Evolutionary conservation across 1,139 yeast species (phyloP).

Genomic region (Blastobotrys apis): DNA sequence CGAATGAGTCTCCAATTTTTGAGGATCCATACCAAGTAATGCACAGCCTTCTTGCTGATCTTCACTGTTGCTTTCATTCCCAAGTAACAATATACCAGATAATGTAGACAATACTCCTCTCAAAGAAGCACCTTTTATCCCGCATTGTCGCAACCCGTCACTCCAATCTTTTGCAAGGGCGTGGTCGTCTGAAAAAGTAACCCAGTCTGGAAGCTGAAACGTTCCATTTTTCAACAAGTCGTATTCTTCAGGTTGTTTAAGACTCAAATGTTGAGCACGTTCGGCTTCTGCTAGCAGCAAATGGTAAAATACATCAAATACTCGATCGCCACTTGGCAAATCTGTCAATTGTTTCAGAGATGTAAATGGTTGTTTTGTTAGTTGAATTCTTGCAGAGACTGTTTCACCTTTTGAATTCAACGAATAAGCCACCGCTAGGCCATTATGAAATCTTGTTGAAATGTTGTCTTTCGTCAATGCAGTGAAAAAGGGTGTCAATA

Average conservation of each 20-base stretch:
- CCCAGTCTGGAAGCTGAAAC: conserved; percentile 37
- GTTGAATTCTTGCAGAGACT: conserved; percentile 33
- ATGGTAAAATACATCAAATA: conserved; percentile 40
- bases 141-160: conserved; percentile 36
- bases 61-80: conserved; percentile 29
- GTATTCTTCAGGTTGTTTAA: conserved; percentile 35
- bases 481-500: conserved; percentile 38
- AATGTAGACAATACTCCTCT: conserved; percentile 35
- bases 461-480: conserved; percentile 37
- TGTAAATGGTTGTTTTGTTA: conserved; percentile 32
- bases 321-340: conserved; percentile 31
- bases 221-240: conserved; percentile 34
- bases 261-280: conserved; percentile 31
- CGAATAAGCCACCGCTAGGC: conserved; percentile 32
- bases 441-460: conserved; percentile 37
- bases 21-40: conserved; percentile 37
- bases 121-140: conserved; percentile 33
- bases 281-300: conserved; percentile 35
- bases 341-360: conserved; percentile 34
- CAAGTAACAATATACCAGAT: conserved; percentile 40
- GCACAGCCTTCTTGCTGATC: conserved; percentile 41
- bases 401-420: conserved; percentile 35
- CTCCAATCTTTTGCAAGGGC: conserved; percentile 42
- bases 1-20: conserved; percentile 27
- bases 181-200: conserved; percentile 36